Evolutionary conservation across 257 asterid genomes (phyloP), one percentile per base, ranked within the genome.

Genomic region (Echites panduratus): DNA sequence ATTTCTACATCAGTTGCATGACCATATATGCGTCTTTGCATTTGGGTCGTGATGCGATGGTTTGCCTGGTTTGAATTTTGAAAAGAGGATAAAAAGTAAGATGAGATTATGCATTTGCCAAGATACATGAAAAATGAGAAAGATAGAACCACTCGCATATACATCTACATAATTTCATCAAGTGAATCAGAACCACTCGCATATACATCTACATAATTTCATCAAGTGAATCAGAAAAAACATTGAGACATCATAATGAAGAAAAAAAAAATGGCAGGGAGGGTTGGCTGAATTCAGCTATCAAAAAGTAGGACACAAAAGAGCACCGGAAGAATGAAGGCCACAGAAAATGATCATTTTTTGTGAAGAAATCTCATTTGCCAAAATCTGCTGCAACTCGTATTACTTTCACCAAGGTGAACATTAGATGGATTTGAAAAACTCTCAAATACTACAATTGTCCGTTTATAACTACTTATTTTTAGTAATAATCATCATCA

Each of bases 1-100:
- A 95, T 95, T 85, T 87, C 98, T 67, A 92, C 94, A 80, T 90
- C 93, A 58, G 98, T 92, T 32, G 99, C 96, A 83, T 89, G 99
- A 76, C 96, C 85, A 78, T 95, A 95, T 72, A 90, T 83, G 59
- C 92, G 90, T 65, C 98, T 81, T 87, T 95, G 99, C 96, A 89
- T 90, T 54, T 89, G 93, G 58, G 99, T 95, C 26, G 96, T 95
- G 4, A 92, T 73, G 70, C 96, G 84, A 78, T 95, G 99, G 82
- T 92, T 95, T 58, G 85, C 85, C 99, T 95, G 85, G 68, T 79
- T 71, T 78, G 78, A 83, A 32, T 32, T 32, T 32, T 32, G 38
- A 52, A 50, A 77, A 17, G 61, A 69, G 49, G 54, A 43, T n/a
- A 76, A 47, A 32, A 72, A 24, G 48, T 20, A 71, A 66, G 17